Conservation (phyloP, 139 green algal species). For the Parachlorella kessleri region DNA sequence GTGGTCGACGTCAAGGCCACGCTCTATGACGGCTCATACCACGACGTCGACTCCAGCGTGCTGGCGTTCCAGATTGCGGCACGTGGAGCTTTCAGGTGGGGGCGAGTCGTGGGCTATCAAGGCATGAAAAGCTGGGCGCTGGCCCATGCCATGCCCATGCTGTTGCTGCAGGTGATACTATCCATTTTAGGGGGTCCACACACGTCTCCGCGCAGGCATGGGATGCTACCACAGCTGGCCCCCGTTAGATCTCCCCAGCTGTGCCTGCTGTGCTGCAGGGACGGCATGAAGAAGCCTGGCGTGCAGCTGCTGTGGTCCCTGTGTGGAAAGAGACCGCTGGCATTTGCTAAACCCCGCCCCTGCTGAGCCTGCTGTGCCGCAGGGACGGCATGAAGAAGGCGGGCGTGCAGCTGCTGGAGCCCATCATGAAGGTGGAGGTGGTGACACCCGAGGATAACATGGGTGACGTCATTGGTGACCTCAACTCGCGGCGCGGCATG, state of each 20-base stretch:
- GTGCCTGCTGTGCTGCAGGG: no score
- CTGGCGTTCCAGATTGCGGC: slow-evolving; percentile 99
- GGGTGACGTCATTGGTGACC: slow-evolving; percentile 97
- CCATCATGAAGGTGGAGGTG: slow-evolving; percentile 98
- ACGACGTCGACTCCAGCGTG: slow-evolving; percentile 97
- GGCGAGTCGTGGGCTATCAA: no score
- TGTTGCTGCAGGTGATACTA: no score
- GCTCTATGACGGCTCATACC: slow-evolving; percentile 95
- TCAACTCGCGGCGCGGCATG: slow-evolving; percentile 96
- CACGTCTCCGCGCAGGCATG: no score
- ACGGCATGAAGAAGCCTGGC: slow-evolving; percentile 93
- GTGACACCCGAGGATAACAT: slow-evolving; percentile 96
- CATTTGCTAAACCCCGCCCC: no score
- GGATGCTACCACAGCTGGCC: no score
- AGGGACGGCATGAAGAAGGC: slow-evolving; percentile 94
- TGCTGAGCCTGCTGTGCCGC: no score
- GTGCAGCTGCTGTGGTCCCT: slow-evolving; percentile 95
- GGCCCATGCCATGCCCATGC: no score
- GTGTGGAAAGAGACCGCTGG: no score
- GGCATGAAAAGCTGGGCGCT: no score
- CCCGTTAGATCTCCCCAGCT: no score
- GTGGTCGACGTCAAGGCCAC: slow-evolving; percentile 91
- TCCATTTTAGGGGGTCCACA: no score
- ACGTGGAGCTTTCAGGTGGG: slow-evolving; percentile 41
- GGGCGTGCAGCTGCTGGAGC: slow-evolving; percentile 91